phyloP scores from a whole-genome alignment of 805 yeast species.

The Cyberlindnera meyerae region DNA sequence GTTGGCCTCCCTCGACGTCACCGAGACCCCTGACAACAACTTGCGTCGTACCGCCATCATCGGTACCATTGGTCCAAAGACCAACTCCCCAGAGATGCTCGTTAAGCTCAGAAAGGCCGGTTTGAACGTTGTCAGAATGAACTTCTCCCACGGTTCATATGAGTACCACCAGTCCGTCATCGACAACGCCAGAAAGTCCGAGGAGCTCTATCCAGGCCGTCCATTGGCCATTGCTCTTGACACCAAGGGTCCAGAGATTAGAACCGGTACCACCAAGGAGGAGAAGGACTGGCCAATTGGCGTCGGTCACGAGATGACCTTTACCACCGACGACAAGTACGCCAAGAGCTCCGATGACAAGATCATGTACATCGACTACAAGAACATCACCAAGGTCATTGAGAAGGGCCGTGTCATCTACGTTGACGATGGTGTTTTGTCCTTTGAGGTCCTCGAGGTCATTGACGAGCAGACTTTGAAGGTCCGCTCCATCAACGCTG shows the following conservation, averaged over 20 bases:
- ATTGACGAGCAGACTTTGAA: conserved; percentile 75
- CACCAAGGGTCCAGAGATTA: conserved; percentile 99
- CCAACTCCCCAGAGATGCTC: conserved; percentile 82
- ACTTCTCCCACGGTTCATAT: conserved; percentile 97
- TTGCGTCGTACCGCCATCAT: conserved; percentile 88
- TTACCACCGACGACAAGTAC: conserved; percentile 86
- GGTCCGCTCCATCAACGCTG: conserved; percentile 88
- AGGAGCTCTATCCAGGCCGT: conserved; percentile 85
- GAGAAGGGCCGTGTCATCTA: conserved; percentile 83
- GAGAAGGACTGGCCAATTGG: conserved; percentile 78
- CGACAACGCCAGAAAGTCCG: conserved; percentile 95
- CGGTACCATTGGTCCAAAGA: conserved; percentile 98
- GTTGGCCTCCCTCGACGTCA: conserved; percentile 24
- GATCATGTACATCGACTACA: conserved; percentile 87
- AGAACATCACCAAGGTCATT: conserved; percentile 94
- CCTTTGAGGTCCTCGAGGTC: conserved; percentile 86
- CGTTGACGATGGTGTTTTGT: conserved; percentile 96
- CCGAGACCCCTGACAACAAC: conserved; percentile 26
- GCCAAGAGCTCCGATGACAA: conserved; percentile 67
- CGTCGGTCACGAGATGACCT: conserved; percentile 84
- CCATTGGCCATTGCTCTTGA: conserved; percentile 98
- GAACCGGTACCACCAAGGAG: conserved; percentile 91
- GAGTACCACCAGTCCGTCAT: conserved; percentile 96
- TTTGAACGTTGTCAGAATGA: conserved; percentile 96
- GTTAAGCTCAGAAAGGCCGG: conserved; percentile 94